A percentile compares a stretch with the other conserved stretches of the same genome.
Evolutionary conservation across 108 stramenopile species (phyloP).

Genomic region (Schizochytrium sp.): DNA sequence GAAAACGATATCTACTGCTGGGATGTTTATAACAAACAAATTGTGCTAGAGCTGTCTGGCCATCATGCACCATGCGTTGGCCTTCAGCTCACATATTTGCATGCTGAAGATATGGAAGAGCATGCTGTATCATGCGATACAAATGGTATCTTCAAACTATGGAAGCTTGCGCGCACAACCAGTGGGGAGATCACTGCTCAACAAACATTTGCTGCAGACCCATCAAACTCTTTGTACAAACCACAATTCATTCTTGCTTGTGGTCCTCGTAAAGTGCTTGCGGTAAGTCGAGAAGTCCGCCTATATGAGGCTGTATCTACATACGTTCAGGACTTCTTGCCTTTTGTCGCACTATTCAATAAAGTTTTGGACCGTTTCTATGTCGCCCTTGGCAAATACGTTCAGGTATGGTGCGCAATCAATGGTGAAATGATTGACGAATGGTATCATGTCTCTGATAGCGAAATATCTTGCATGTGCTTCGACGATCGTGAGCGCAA

Average conservation of each 20-base stretch:
- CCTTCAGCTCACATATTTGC: not conserved
- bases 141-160: slow-evolving; percentile 14
- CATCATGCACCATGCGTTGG: slow-evolving; percentile 37
- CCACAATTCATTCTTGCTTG: not conserved
- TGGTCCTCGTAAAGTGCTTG: not conserved
- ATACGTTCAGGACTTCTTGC: slow-evolving; percentile 49
- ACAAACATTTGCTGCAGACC: slow-evolving; percentile 47
- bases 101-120: slow-evolving; percentile 14
- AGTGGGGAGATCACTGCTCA: slow-evolving; percentile 3
- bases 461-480: slow-evolving; percentile 67
- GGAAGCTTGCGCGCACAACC: slow-evolving; percentile 18
- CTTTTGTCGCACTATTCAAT: slow-evolving; percentile 36
- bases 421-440: slow-evolving; percentile 21
- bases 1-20: slow-evolving; percentile 54
- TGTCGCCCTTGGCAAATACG: slow-evolving; percentile 26
- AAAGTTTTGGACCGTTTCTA: slow-evolving; percentile 19
- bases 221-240: not conserved
- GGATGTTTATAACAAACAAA: slow-evolving; percentile 57
- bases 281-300: slow-evolving; percentile 25
- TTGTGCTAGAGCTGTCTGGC: not conserved
- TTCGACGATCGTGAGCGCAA: slow-evolving; percentile 73
- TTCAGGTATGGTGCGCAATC: slow-evolving; percentile 46
- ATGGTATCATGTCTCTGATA: slow-evolving; percentile 57
- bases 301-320: slow-evolving; percentile 9
- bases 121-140: slow-evolving; percentile 33